Evolutionary conservation across 2,329 filamentous ascomycete genomes (phyloP), one percentile per base, ranked within the genome.

Genomic region (Cladosporium sp.): DNA sequence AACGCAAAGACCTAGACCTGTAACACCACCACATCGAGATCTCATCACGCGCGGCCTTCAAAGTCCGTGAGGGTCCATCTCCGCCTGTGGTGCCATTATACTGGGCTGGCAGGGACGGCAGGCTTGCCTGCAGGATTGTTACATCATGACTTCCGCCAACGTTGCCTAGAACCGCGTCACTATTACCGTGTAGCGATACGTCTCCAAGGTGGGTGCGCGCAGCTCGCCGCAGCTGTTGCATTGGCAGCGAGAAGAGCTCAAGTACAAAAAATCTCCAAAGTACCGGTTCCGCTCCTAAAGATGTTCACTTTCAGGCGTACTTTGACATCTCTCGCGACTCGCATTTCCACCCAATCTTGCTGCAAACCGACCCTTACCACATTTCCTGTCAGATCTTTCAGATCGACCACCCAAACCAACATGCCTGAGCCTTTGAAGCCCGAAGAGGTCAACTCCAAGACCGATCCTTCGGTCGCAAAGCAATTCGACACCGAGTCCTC

Each of bases 381-480:
- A 32, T 42, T 42, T n/a, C 31, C 50, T 19, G 9, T 37, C 18
- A 32, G 50, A 41, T 46, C 50, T 46, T 53, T 53, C 28, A 14
- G 43, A 38, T 32, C 34, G 16, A 46, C 22, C 43, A 46, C 43
- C 32, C 46, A 28, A 33, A 19, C 35, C 22, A 53, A 64, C 19
- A 78, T 78, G 75, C 73, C 74, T 41, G 71, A 75, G 49, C 52
- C 59, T 54, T 62, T 75, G 41, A 73, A 64, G 41, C 44, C 60
- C 16, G 55, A 61, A 52, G 72, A 77, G 55, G 59, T 77, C 60
- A 64, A 68, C 56, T 69, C 71, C 40, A 58, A 71, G 54, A 71
- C 63, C 43, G 75, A 78, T 59, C 74, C 75, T 22, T 72, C 72
- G 2, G 72, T 77, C 52, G 57, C 70, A n/a, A 77, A 76, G 61